Base-by-base conservation (phyloP, 768 basidiomycete species). In the Lentinula edodes region DNA sequence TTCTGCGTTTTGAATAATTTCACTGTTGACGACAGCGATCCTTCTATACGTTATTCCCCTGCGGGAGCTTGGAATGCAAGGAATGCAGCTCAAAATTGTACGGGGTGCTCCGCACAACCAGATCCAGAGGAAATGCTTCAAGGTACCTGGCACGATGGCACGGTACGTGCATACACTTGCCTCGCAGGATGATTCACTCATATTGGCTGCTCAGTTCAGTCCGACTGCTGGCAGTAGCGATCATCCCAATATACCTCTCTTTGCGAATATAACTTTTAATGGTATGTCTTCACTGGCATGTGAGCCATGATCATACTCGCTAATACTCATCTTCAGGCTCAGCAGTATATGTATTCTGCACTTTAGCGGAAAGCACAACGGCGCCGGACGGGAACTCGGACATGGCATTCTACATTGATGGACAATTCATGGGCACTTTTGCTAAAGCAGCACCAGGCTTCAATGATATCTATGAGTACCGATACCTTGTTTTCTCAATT, bases 341-440 rank as follows among this genome's bases (percentile, higher is more conserved):
- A 15, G 78, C 79, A 1, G 66, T 82, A 12, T 80, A 80, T 66
- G 75, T 80, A 2, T 78, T 71, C 62, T 77, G 77, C 62, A 70
- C 73, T 23, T 62, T 77, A 9, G 67, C 77, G 0, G 66, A 70
- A 51, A 67, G 70, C 1, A 56, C 51, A 28, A 52, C 34, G 7
- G 36, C 45, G 32, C 71, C 70, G 13, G 62, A 67, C 52, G 75
- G 67, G n/a, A 59, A 72, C 61, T 63, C 71, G 0, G 67, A 76
- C 60, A 67, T 76, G 69, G 67, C 65, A 0, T 78, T 77, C 60
- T 68, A 67, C 53, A 58, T 78, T 41, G 77, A 78, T 61, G 70
- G 70, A 32, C 63, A 66, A 38, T 20, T 55, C 8, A 71, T 68
- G 0, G 71, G 23, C 23, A 60, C 2, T 74, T 72, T 62, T 35